Evolutionary conservation across 305 asterid genomes (phyloP).

Genomic region (Petunia hybrid): DNA sequence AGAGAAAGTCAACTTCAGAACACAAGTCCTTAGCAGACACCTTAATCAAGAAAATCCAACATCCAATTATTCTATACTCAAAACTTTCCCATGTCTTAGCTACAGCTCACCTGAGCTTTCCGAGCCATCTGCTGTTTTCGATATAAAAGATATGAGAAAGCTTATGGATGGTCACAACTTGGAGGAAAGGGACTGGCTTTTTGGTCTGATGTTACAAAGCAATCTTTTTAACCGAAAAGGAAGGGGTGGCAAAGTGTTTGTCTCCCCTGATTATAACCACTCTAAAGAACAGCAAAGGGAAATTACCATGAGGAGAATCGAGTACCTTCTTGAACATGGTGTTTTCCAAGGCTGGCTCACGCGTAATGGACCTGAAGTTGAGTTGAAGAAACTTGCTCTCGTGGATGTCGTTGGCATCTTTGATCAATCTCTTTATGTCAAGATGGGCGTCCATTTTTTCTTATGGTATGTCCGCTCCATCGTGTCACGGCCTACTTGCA

Average conservation of each 20-base stretch:
- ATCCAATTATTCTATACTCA: slow-evolving; percentile 35
- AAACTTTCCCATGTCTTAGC: slow-evolving; percentile 74
- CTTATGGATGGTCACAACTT: slow-evolving; percentile 82
- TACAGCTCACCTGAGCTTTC: slow-evolving; percentile 85
- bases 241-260: slow-evolving; percentile 82
- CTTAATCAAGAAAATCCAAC: slow-evolving; percentile 44
- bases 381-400: slow-evolving; percentile 81
- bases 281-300: slow-evolving; percentile 97
- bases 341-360: slow-evolving; percentile 83
- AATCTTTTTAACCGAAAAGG: slow-evolving; percentile 68
- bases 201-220: slow-evolving; percentile 71
- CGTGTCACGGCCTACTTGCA: background rate
- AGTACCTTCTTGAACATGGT: slow-evolving; percentile 69
- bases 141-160: slow-evolving; percentile 69
- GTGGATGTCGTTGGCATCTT: slow-evolving; percentile 71
- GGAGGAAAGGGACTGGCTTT: slow-evolving; percentile 84
- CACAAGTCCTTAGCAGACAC: slow-evolving; percentile 71
- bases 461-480: slow-evolving; percentile 59
- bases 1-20: slow-evolving; percentile 76
- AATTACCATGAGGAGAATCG: slow-evolving; percentile 89
- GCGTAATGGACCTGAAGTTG: slow-evolving; percentile 66
- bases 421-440: slow-evolving; percentile 88
- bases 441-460: slow-evolving; percentile 84
- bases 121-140: slow-evolving; percentile 58
- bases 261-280: slow-evolving; percentile 81